Evolutionary conservation across 352 stramenopile species (phyloP).

Genomic region (Pythium dissotocum): DNA sequence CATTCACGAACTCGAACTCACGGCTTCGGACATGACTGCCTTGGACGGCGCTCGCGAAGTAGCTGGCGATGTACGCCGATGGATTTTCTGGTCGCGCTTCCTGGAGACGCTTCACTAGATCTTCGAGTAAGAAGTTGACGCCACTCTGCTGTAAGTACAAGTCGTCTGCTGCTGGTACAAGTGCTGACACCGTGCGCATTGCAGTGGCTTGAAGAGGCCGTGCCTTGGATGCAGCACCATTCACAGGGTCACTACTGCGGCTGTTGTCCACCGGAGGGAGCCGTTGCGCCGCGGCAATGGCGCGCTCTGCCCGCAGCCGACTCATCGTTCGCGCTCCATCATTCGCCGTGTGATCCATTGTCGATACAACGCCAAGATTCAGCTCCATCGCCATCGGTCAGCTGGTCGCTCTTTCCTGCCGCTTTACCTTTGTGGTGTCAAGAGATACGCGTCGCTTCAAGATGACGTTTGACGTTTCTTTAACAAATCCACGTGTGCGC

Average conservation of each 20-base stretch:
- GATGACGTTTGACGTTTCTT: slow-evolving; percentile 14
- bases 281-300: slow-evolving; percentile 41
- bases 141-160: slow-evolving; percentile 57
- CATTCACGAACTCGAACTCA: slow-evolving; percentile 55
- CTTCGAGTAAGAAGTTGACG: slow-evolving; percentile 56
- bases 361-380: background rate
- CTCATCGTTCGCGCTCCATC: slow-evolving; percentile 28
- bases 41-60: slow-evolving; percentile 39
- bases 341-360: background rate
- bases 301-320: slow-evolving; percentile 45
- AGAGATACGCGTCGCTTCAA: slow-evolving; percentile 29
- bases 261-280: slow-evolving; percentile 22
- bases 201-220: background rate
- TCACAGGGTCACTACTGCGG: background rate
- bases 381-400: background rate
- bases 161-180: slow-evolving; percentile 29
- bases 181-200: slow-evolving; percentile 22
- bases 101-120: slow-evolving; percentile 52
- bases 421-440: slow-evolving; percentile 12
- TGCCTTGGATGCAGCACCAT: background rate
- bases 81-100: slow-evolving; percentile 47
- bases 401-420: background rate
- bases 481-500: slow-evolving; percentile 3
- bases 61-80: slow-evolving; percentile 41
- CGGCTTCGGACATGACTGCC: slow-evolving; percentile 42